These are phyloP conservation scores for Leavenworthia alabamica DNA, from an alignment of 345 rosid species.

Conservation along the genomic window DNA sequence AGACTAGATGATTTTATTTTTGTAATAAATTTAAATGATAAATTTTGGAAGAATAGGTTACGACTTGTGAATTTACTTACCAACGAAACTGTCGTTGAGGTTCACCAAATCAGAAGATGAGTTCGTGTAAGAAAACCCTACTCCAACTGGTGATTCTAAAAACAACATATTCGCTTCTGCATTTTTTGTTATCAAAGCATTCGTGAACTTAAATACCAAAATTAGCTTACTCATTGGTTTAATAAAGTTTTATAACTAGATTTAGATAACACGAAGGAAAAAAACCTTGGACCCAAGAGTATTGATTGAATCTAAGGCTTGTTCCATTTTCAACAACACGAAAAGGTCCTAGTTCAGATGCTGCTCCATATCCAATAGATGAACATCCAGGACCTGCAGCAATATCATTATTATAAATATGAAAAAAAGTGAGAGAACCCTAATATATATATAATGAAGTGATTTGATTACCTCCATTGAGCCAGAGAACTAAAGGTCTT, in stretches of 20 bases:
- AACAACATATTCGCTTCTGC: conserved; percentile 59
- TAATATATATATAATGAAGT: neutral
- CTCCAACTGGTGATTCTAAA: conserved; percentile 64
- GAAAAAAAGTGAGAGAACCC: neutral
- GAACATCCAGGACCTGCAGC: conserved; percentile 61
- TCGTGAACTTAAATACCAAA: neutral
- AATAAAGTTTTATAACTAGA: neutral
- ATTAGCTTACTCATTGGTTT: neutral
- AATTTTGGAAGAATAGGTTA: neutral
- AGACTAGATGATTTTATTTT: neutral
- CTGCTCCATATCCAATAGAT: conserved; percentile 62
- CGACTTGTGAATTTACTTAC: conserved; percentile 24
- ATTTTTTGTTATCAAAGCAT: neutral
- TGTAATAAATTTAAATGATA: neutral
- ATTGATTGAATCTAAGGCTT: conserved; percentile 38
- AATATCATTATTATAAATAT: neutral
- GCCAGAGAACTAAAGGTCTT: conserved; percentile 61
- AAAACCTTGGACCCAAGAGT: conserved; percentile 58
- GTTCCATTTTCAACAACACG: conserved; percentile 43
- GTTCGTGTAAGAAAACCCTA: conserved; percentile 68
- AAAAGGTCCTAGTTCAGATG: conserved; percentile 55
- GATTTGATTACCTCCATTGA: conserved; percentile 48
- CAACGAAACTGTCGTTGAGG: conserved; percentile 48
- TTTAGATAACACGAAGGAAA: neutral
- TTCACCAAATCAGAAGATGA: conserved; percentile 44